Base-by-base conservation (phyloP, 805 yeast genomes). In the Candida arabinofermentans region DNA sequence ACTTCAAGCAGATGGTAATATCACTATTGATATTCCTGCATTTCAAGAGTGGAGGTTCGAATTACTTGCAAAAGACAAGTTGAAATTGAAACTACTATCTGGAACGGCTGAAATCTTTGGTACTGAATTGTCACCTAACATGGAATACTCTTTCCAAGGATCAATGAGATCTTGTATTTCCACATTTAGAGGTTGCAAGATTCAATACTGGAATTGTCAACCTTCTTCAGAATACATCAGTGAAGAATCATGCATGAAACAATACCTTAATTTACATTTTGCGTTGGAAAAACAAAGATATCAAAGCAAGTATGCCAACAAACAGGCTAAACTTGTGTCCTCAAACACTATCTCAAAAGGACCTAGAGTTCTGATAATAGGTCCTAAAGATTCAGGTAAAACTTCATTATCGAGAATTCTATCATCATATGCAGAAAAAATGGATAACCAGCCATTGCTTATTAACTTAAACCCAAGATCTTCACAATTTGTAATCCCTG, bases 31-130 rank as follows among this genome's bases (percentile, higher is more conserved):
- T 2, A 47, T 59, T 2, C 57, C 64, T 1, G 51, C 71, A 1
- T 56, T 55, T 30, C 66, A 77, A 22, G 95, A 87, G 64, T 85
- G 95, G 93, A 67, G 95, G 40, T 73, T 85, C 48, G 93, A 86
- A 56, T 76, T 85, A 4, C 69, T 70, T 46, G 71, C 70, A 34
- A 50, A 48, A 23, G 67, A 75, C 14, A 64, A 65, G 16, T 56
- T 85, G 29, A 69, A 66, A n/a, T 55, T 85, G 34, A 76, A 69
- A 50, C 69, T 81, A 9, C 43, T 63, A 3, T 65, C 69, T 2
- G 99, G 99, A 3, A 72, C 81, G 2, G 96, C 87, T 2, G 99
- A 93, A 65, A 75, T 89, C 8, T 87, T 84, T 62, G 99, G 99
- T 19, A 87, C 96, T 3, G 99, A 93, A 59, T 73, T 93, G 19